Evolutionary conservation across 2,329 filamentous ascomycete genomes (phyloP).

Genomic region (Pseudogymnoascus sp.): DNA sequence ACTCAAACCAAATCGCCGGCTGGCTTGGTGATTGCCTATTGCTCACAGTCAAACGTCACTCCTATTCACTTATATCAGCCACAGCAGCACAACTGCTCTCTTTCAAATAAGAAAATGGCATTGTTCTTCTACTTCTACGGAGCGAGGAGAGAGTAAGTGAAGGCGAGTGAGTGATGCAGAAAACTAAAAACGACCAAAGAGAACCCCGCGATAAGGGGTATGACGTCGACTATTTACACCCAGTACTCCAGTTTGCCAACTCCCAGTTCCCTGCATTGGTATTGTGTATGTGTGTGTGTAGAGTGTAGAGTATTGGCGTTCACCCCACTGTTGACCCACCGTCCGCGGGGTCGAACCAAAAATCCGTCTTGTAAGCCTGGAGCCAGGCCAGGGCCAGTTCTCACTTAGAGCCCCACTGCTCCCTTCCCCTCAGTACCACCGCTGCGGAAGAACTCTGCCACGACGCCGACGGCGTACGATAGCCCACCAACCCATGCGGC

Average conservation of each 20-base stretch:
- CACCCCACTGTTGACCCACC: constrained; percentile 4
- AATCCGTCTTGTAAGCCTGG: not conserved
- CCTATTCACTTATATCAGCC: not conserved
- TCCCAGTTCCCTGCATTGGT: constrained; percentile 4
- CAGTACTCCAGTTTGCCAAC: not conserved
- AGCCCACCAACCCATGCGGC: constrained; percentile 48
- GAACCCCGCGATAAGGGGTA: constrained; percentile 4
- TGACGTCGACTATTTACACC: constrained; percentile 8
- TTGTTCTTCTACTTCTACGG: constrained; percentile 5
- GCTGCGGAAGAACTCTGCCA: constrained; percentile 50
- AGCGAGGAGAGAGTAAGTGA: not conserved
- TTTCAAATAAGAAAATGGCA: not conserved
- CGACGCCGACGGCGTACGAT: constrained; percentile 51
- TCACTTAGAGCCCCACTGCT: constrained; percentile 21
- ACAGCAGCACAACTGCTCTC: not conserved
- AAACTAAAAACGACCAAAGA: constrained; percentile 5
- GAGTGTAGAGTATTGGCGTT: not conserved
- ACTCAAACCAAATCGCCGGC: not conserved
- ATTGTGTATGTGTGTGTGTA: not conserved
- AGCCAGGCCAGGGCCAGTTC: not conserved
- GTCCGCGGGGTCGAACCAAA: constrained; percentile 1
- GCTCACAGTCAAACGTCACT: not conserved
- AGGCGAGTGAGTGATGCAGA: not conserved
- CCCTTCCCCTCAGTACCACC: constrained; percentile 38
- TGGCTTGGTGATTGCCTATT: not conserved